Evolutionary conservation across 2,329 filamentous ascomycete genomes (phyloP).

Genomic region (Cladobotryum mycophilum): DNA sequence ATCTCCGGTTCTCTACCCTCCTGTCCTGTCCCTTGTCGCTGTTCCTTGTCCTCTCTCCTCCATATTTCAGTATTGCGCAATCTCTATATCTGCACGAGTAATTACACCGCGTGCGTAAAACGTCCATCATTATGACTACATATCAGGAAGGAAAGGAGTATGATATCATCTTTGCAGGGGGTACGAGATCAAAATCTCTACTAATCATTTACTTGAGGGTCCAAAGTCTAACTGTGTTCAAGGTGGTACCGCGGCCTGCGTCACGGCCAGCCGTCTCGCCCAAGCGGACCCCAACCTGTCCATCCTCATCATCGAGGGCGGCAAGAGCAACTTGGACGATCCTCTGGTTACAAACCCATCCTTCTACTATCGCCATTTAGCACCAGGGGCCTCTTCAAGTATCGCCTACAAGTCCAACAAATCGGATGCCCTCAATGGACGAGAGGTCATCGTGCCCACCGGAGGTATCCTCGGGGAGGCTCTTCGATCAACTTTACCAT

Average conservation of each 20-base stretch:
- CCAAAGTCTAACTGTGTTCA: neutral
- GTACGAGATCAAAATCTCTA: neutral
- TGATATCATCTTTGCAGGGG: conserved; percentile 20
- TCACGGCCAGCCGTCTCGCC: conserved; percentile 21
- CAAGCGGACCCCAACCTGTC: conserved; percentile 20
- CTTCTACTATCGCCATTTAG: conserved; percentile 16
- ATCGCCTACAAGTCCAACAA: conserved; percentile 20
- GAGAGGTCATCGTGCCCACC: conserved; percentile 17
- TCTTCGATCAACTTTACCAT: conserved; percentile 29
- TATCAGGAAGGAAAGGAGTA: conserved; percentile 13
- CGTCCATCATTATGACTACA: conserved; percentile 11
- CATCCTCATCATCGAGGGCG: conserved; percentile 23
- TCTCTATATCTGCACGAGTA: too few species aligned
- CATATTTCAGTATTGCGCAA: too few species aligned
- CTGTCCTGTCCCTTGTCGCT: too few species aligned
- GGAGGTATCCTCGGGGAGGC: conserved; percentile 26
- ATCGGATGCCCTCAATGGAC: conserved; percentile 17
- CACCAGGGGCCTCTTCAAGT: conserved; percentile 15
- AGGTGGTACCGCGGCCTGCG: conserved; percentile 22
- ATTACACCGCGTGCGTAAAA: too few species aligned
- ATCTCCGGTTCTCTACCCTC: too few species aligned
- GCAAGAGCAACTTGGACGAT: conserved; percentile 21
- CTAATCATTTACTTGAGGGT: neutral
- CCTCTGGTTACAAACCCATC: conserved; percentile 20
- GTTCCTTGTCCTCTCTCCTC: too few species aligned